Conservation (phyloP, 2,329 filamentous ascomycete species). For the Botryosphaeria dothidea region DNA sequence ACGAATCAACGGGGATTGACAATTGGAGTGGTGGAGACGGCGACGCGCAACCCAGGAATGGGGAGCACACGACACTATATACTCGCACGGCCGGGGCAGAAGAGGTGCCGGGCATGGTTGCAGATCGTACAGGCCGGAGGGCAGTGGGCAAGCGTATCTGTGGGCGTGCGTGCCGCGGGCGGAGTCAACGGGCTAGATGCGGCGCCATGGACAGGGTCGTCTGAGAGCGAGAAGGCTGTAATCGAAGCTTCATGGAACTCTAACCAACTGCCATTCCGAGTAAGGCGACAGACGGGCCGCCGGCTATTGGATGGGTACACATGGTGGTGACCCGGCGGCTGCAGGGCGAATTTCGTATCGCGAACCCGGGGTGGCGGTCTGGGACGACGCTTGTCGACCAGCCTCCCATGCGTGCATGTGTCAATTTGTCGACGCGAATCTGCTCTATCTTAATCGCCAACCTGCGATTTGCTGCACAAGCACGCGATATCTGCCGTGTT, state of each 20-base stretch:
- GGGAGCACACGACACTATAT: conserved; percentile 9
- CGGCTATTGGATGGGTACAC: not conserved
- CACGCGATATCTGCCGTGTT: not conserved
- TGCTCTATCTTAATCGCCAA: not conserved
- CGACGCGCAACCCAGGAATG: not conserved
- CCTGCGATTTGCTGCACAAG: not conserved
- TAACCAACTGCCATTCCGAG: conserved; percentile 19
- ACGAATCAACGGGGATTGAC: not conserved
- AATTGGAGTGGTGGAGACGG: not conserved
- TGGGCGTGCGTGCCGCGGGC: not conserved
- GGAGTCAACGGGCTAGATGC: not conserved
- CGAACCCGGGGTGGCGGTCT: not conserved
- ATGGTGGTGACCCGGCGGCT: not conserved
- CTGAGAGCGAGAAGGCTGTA: not conserved
- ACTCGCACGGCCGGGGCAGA: not conserved
- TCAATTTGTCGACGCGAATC: not conserved
- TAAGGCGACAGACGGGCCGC: not conserved
- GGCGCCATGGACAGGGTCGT: not conserved
- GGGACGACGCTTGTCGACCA: not conserved
- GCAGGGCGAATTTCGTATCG: not conserved
- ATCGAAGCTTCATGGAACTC: conserved; percentile 18
- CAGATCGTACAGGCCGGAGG: not conserved
- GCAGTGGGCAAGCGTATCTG: not conserved
- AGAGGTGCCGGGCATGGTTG: not conserved
- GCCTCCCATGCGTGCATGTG: no score